phyloP scores from a whole-genome alignment of 2,329 filamentous ascomycete species.

The Microdochium nivale region DNA sequence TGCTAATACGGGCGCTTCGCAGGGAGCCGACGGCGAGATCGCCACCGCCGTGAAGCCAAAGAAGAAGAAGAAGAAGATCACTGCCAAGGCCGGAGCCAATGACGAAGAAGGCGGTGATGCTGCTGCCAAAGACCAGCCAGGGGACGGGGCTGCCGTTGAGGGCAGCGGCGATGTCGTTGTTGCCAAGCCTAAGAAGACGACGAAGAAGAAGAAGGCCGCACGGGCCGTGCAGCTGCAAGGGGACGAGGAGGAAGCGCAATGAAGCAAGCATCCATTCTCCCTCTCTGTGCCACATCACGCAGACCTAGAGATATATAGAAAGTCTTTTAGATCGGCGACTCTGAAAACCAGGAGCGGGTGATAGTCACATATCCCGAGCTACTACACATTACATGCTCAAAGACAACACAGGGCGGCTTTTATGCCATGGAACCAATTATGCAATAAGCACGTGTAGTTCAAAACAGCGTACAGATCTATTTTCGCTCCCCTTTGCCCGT shows the following conservation, averaged over 20 bases:
- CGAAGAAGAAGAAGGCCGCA: conserved; percentile 43
- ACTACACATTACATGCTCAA: no score
- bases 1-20: conserved; percentile 11
- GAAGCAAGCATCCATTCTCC: no score
- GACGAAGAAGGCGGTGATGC: conserved; percentile 10
- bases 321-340: no score
- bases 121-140: no score
- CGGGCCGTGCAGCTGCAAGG: conserved; percentile 17
- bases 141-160: not conserved
- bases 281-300: no score
- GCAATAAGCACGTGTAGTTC: conserved; percentile 1
- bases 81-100: conserved; percentile 11
- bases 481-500: no score
- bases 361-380: no score
- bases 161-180: conserved; percentile 4
- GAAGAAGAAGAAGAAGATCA: conserved; percentile 41
- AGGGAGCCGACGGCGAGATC: conserved; percentile 5
- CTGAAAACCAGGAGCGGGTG: no score
- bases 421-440: no score
- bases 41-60: conserved; percentile 26
- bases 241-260: not conserved
- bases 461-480: no score
- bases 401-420: no score
- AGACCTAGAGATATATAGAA: no score
- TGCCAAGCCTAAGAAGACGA: conserved; percentile 32